Evolutionary conservation across 1,284 basidiomycete genomes (phyloP).

Genomic region (Tremellales sp.): DNA sequence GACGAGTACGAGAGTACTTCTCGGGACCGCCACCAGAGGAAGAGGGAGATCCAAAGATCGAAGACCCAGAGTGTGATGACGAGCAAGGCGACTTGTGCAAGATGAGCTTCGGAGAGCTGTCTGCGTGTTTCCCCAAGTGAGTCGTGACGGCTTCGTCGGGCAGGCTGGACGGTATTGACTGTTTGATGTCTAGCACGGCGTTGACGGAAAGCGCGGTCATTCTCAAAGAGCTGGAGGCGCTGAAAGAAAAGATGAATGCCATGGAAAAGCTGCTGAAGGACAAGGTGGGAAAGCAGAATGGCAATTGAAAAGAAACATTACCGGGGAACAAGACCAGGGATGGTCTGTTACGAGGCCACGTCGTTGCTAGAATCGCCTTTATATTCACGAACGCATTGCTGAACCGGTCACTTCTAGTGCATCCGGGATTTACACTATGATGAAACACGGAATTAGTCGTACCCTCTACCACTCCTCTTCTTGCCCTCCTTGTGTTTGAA

Average conservation of each 20-base stretch:
- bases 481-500: constrained; percentile 84
- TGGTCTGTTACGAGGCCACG: too few relatives aligned
- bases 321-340: too few relatives aligned
- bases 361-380: too few relatives aligned
- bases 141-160: constrained; percentile 28
- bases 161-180: background rate
- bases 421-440: too few relatives aligned
- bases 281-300: too few relatives aligned
- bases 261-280: constrained; percentile 56
- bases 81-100: constrained; percentile 59
- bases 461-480: constrained; percentile 84
- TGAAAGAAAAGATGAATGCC: constrained; percentile 58
- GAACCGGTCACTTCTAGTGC: too few relatives aligned
- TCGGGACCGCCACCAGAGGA: constrained; percentile 64
- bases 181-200: constrained; percentile 30
- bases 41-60: constrained; percentile 64
- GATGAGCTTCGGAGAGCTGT: constrained; percentile 68
- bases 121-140: constrained; percentile 76
- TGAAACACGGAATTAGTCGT: too few relatives aligned
- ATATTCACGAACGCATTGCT: too few relatives aligned
- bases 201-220: constrained; percentile 64
- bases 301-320: too few relatives aligned
- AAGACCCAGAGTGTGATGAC: constrained; percentile 54
- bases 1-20: constrained; percentile 58
- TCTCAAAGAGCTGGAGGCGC: constrained; percentile 59